These are phyloP conservation scores for Sordariomycetes sp. DNA, from an alignment of 2,329 filamentous ascomycete genomes.

Conservation along the genomic window DNA sequence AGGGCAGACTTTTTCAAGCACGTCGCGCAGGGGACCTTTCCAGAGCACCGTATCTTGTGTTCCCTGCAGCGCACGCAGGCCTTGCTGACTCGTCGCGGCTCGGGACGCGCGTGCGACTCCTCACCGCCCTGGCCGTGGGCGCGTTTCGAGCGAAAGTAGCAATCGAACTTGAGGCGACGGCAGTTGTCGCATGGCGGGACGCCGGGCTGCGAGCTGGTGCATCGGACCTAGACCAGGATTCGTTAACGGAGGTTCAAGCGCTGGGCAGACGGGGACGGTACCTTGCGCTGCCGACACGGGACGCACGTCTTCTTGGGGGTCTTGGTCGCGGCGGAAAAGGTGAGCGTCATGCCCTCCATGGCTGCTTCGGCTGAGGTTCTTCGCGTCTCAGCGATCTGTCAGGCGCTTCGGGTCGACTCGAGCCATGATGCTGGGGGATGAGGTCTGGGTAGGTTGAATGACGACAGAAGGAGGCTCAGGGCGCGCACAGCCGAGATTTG, in stretches of 20 bases:
- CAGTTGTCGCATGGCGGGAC: constrained; percentile 5
- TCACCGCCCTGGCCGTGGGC: not conserved
- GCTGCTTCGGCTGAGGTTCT: not conserved
- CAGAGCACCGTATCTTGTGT: constrained; percentile 6
- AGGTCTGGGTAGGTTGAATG: too few species aligned
- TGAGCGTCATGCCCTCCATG: constrained; percentile 3
- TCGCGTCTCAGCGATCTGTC: too few species aligned
- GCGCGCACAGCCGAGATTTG: too few species aligned
- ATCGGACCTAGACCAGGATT: not conserved
- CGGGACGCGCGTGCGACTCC: not conserved
- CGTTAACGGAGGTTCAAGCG: not conserved
- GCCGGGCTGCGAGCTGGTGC: not conserved
- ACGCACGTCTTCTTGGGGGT: constrained; percentile 4
- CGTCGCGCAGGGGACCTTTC: constrained; percentile 1
- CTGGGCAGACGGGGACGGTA: not conserved
- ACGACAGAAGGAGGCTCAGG: too few species aligned
- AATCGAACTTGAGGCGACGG: constrained; percentile 2
- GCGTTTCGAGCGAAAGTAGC: constrained; percentile 1
- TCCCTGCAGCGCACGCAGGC: constrained; percentile 4
- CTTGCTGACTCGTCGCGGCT: constrained; percentile 4
- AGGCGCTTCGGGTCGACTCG: too few species aligned
- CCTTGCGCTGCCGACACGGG: constrained; percentile 3
- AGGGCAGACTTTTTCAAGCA: constrained; percentile 3
- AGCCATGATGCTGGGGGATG: too few species aligned
- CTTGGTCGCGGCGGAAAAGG: constrained; percentile 1